A percentile compares a stretch with the other conserved stretches of the same genome.
Evolutionary conservation across 805 yeast genomes (phyloP).

Genomic region (Schizosaccharomyces octosporus): DNA sequence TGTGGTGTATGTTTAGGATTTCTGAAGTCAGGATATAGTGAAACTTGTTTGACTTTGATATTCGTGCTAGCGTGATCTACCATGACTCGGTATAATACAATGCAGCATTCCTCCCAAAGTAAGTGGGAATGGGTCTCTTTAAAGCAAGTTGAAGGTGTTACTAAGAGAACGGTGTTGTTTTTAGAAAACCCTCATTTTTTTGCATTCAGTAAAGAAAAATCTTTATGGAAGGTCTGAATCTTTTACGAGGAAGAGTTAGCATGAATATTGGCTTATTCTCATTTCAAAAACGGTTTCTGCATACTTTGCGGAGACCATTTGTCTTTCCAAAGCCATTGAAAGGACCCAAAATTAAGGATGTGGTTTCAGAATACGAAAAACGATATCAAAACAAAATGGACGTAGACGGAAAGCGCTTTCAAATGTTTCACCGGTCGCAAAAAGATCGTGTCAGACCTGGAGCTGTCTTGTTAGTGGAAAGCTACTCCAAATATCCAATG

Average conservation of each 20-base stretch:
- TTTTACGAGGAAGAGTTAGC: background rate
- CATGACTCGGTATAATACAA: too few species aligned
- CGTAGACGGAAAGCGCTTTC: background rate
- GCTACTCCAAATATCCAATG: background rate
- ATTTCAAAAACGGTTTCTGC: background rate
- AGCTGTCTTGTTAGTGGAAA: slow-evolving; percentile 2
- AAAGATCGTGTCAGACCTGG: background rate
- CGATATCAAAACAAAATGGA: background rate
- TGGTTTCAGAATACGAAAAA: background rate
- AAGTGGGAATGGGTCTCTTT: too few species aligned
- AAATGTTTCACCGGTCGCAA: background rate
- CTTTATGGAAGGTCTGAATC: too few species aligned
- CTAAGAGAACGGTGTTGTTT: too few species aligned
- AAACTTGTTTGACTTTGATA: too few species aligned
- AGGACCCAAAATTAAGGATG: background rate
- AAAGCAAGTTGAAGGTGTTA: too few species aligned
- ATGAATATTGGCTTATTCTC: background rate
- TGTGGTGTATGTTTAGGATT: too few species aligned
- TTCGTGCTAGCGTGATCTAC: too few species aligned
- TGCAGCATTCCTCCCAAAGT: too few species aligned
- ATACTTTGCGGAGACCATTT: background rate
- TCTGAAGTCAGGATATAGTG: too few species aligned
- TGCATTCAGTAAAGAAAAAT: too few species aligned
- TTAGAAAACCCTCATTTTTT: too few species aligned
- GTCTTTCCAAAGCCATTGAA: background rate